Conservation (phyloP, 352 stramenopile species). For the Phytophthora brassicae region DNA sequence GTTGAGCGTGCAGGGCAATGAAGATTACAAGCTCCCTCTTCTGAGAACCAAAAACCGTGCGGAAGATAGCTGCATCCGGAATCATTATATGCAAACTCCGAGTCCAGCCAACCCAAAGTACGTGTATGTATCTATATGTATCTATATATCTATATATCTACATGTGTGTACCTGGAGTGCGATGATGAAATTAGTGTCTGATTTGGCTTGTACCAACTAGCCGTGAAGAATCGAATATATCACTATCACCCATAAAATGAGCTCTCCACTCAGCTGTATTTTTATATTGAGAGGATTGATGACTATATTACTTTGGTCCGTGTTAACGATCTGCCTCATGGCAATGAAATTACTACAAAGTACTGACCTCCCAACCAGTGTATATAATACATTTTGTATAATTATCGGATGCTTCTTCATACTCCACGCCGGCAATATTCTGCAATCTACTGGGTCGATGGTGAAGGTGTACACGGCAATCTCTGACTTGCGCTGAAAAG, state of each 20-base stretch:
- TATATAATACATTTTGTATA: conserved; percentile 24
- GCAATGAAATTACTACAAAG: conserved; percentile 90
- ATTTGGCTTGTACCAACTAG: conserved; percentile 92
- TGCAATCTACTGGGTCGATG: conserved; percentile 34
- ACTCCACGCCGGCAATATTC: conserved; percentile 90
- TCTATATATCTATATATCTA: conserved; percentile 27
- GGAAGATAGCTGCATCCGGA: conserved; percentile 89
- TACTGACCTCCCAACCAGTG: conserved; percentile 59
- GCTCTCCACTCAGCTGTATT: conserved; percentile 44
- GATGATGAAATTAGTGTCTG: conserved; percentile 84
- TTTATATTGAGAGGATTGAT: conserved; percentile 59
- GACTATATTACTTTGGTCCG: conserved; percentile 91
- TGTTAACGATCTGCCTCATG: conserved; percentile 91
- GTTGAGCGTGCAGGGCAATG: conserved; percentile 49
- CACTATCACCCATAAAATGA: conserved; percentile 95
- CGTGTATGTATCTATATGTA: conserved; percentile 28
- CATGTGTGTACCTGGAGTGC: conserved; percentile 39
- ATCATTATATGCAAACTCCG: conserved; percentile 88
- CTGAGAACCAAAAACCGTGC: conserved; percentile 64
- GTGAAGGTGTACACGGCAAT: conserved; percentile 31
- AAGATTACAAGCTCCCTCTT: conserved; percentile 90
- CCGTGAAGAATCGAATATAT: conserved; percentile 90
- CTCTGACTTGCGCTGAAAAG: conserved; percentile 75
- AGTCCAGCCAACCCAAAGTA: conserved; percentile 48
- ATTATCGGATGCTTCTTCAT: conserved; percentile 65